Evolutionary conservation across 2,329 filamentous ascomycete genomes (phyloP).

Genomic region (Fusarium annulatum): DNA sequence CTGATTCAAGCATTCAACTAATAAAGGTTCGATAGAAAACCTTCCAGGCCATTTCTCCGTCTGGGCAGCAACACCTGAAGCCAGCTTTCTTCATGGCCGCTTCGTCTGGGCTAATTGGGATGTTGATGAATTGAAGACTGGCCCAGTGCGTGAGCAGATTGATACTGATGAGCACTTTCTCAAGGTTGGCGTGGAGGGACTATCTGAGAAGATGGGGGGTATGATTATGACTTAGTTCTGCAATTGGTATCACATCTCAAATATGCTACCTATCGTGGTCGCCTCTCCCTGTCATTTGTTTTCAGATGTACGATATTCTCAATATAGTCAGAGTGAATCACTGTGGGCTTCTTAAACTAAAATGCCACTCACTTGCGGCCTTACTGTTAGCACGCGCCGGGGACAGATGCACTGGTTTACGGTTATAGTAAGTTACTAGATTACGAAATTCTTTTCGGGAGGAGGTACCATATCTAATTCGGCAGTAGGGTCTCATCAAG

Average conservation of each 20-base stretch:
- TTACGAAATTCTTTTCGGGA: too few species aligned
- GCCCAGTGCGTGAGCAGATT: neutral
- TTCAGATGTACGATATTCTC: too few species aligned
- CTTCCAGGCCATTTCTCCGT: neutral
- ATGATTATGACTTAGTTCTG: neutral
- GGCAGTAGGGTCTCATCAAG: too few species aligned
- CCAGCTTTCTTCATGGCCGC: neutral
- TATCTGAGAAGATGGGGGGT: neutral
- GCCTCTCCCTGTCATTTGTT: accelerated
- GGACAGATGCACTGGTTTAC: neutral
- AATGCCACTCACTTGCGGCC: accelerated
- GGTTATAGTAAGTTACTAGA: accelerated
- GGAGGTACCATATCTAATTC: too few species aligned
- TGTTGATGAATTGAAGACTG: neutral
- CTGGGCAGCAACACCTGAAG: neutral
- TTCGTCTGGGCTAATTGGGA: conserved; percentile 4
- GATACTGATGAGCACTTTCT: neutral
- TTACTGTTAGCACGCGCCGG: accelerated
- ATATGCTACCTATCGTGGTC: accelerated
- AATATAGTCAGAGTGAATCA: neutral
- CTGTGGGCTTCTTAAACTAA: too few species aligned
- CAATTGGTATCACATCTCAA: accelerated
- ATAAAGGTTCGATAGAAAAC: neutral
- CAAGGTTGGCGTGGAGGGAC: neutral
- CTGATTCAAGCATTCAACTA: accelerated